These are phyloP conservation scores for Atkinsonella texensis DNA, from an alignment of 2,329 filamentous ascomycete genomes.

Conservation along the genomic window DNA sequence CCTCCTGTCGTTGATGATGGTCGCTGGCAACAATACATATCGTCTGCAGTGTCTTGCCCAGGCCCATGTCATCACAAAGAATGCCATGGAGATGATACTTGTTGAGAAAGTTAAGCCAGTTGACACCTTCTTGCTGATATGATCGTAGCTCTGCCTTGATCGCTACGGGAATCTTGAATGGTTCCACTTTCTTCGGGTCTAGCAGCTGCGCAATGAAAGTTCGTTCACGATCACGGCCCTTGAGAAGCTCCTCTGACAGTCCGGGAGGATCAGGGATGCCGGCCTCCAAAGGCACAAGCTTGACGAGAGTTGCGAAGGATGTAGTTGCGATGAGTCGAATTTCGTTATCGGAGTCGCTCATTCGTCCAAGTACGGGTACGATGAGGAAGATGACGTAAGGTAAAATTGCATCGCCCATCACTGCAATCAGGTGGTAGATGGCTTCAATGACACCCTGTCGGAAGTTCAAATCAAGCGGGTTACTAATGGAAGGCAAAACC, in stretches of 20 bases:
- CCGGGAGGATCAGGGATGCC: constrained; percentile 95
- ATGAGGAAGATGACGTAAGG: constrained; percentile 99
- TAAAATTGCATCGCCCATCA: constrained; percentile 93
- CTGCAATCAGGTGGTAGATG: constrained; percentile 92
- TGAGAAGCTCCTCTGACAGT: constrained; percentile 74
- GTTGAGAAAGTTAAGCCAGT: constrained; percentile 97
- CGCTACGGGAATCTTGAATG: constrained; percentile 84
- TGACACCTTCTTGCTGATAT: constrained; percentile 97
- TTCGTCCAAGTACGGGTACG: constrained; percentile 87
- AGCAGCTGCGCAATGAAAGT: constrained; percentile 96
- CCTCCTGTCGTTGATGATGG: constrained; percentile 84
- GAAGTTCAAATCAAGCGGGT: constrained; percentile 75
- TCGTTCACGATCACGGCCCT: constrained; percentile 83
- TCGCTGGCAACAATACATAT: constrained; percentile 97
- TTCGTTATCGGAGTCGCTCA: constrained; percentile 97
- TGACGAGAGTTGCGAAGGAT: constrained; percentile 92
- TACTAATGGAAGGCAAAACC: constrained; percentile 83
- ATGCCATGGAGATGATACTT: constrained; percentile 97
- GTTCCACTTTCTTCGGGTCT: constrained; percentile 91
- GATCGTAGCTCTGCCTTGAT: constrained; percentile 95
- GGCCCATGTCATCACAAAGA: constrained; percentile 97
- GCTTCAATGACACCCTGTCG: constrained; percentile 91
- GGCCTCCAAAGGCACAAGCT: constrained; percentile 90
- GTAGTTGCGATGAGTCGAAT: constrained; percentile 90
- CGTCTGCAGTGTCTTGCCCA: constrained; percentile 94